Evolutionary conservation across 257 asterid species (phyloP).

Genomic region (Scutellaria galericulata): DNA sequence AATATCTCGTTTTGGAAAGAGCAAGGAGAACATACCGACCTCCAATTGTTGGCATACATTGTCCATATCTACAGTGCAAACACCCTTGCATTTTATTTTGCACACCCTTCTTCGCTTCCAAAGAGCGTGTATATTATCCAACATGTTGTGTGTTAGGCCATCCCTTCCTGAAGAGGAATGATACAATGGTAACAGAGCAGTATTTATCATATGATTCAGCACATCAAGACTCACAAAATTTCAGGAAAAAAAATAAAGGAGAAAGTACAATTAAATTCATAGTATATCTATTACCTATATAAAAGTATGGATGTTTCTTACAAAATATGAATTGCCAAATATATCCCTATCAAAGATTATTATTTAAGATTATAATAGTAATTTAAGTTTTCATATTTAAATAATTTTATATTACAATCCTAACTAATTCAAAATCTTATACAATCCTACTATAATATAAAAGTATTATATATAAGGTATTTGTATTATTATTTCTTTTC

Average conservation of each 20-base stretch:
- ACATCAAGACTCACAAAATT: background rate
- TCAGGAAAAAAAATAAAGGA: background rate
- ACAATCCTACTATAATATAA: too few species aligned
- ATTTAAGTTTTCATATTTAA: too few species aligned
- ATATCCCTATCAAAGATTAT: too few species aligned
- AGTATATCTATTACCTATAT: background rate
- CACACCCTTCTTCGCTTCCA: conserved; percentile 94
- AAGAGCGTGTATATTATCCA: conserved; percentile 90
- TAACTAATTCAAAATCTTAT: too few species aligned
- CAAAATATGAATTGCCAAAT: too few species aligned
- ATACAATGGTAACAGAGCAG: conserved; percentile 7
- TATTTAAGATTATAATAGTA: too few species aligned
- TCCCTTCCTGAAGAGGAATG: conserved; percentile 71
- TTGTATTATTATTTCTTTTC: too few species aligned
- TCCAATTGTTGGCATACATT: conserved; percentile 83
- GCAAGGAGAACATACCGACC: conserved; percentile 64
- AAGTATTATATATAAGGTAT: too few species aligned
- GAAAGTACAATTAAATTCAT: background rate
- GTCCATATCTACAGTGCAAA: conserved; percentile 91
- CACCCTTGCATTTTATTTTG: conserved; percentile 95
- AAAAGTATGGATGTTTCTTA: too few species aligned
- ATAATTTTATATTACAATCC: too few species aligned
- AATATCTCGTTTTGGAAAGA: conserved; percentile 21
- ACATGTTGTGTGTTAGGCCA: conserved; percentile 94
- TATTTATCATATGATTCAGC: background rate